phyloP scores from a whole-genome alignment of 1,139 yeast species.

The Sugiyamaella sp. region DNA sequence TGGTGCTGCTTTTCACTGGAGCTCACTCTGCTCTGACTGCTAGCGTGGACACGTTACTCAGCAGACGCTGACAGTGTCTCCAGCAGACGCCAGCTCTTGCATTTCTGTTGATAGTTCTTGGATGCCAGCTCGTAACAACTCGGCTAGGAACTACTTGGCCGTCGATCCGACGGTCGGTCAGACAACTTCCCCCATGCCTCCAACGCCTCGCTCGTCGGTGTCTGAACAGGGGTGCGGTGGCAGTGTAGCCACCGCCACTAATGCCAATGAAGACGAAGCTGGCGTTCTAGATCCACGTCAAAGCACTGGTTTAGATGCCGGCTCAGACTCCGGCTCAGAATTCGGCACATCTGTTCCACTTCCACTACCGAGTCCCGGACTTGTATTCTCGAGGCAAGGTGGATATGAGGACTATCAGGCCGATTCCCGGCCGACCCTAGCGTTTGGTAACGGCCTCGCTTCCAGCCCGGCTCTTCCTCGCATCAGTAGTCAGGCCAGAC shows the following conservation, averaged over 20 bases:
- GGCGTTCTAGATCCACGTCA: background rate
- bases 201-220: constrained; percentile 17
- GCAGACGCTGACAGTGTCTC: no score
- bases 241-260: no score
- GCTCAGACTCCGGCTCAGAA: background rate
- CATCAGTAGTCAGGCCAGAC: background rate
- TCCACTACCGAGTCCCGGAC: background rate
- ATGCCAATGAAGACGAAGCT: background rate
- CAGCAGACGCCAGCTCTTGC: background rate
- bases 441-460: background rate
- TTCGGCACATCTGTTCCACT: background rate
- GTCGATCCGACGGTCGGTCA: background rate
- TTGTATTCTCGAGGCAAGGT: background rate
- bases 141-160: background rate
- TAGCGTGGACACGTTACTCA: no score
- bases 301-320: background rate
- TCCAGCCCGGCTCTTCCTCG: background rate
- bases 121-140: background rate
- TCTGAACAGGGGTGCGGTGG: constrained; percentile 13
- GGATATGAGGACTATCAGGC: background rate
- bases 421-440: background rate
- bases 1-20: no score
- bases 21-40: no score
- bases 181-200: constrained; percentile 8
- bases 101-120: background rate